phyloP scores from a whole-genome alignment of 1,284 basidiomycete genomes.

The Tetrapyrgos nigripes region DNA sequence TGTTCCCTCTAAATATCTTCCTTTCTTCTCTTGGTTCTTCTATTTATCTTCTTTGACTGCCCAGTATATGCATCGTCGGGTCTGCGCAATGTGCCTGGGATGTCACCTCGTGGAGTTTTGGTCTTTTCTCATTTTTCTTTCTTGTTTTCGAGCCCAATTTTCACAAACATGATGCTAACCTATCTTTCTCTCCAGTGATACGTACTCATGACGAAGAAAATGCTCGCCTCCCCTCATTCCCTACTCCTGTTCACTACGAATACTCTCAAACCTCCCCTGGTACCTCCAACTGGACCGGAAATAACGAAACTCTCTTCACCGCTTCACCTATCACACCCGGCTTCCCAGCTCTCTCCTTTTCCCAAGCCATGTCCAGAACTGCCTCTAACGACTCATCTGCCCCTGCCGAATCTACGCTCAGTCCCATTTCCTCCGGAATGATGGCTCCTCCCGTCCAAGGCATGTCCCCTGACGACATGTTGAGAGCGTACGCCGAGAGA shows the following conservation, averaged over 20 bases:
- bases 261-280: conserved; percentile 12
- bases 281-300: not conserved
- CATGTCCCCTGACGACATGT: conserved; percentile 76
- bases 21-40: too few relatives aligned
- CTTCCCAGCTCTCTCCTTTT: conserved; percentile 20
- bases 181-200: conserved; percentile 57
- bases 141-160: not conserved
- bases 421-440: conserved; percentile 37
- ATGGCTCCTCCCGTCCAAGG: conserved; percentile 49
- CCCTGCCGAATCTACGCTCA: conserved; percentile 38
- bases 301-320: conserved; percentile 21
- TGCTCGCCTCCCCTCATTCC: conserved; percentile 22
- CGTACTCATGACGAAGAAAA: conserved; percentile 34
- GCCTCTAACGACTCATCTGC: conserved; percentile 11
- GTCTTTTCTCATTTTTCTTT: not conserved
- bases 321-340: conserved; percentile 27
- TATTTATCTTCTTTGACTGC: too few relatives aligned
- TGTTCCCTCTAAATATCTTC: too few relatives aligned
- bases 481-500: conserved; percentile 74
- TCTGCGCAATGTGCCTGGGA: not conserved
- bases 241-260: conserved; percentile 26
- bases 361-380: conserved; percentile 1
- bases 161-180: not conserved
- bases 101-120: not conserved
- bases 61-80: too few relatives aligned